These are phyloP conservation scores for Hypericum perforatum DNA, from an alignment of 345 rosid genomes.

Conservation along the genomic window DNA sequence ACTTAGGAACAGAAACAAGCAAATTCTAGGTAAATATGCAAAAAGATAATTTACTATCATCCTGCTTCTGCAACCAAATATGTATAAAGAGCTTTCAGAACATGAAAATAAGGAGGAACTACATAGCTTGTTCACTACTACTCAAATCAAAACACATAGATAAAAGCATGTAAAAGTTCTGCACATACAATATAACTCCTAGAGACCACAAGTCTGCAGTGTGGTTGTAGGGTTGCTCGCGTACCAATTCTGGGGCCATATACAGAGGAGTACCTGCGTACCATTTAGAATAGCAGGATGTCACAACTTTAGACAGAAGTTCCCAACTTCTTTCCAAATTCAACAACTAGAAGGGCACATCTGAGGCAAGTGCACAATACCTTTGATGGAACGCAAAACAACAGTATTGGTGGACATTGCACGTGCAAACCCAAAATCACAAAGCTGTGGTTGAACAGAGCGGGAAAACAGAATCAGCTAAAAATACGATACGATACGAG, in stretches of 20 bases:
- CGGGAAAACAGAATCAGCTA: neutral
- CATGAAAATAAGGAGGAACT: no score
- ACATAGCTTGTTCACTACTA: no score
- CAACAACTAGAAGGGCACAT: neutral
- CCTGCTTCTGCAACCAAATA: no score
- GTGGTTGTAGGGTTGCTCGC: slow-evolving; percentile 97
- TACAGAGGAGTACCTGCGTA: slow-evolving; percentile 80
- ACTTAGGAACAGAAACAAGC: neutral
- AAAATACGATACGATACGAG: no score
- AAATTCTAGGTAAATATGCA: no score
- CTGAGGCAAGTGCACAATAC: slow-evolving; percentile 23
- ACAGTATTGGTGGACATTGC: slow-evolving; percentile 98
- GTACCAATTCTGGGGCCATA: slow-evolving; percentile 97
- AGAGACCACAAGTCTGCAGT: slow-evolving; percentile 98
- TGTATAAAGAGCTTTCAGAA: no score
- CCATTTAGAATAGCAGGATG: slow-evolving; percentile 8
- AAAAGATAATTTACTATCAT: no score
- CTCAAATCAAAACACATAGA: neutral
- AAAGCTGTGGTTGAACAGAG: slow-evolving; percentile 46
- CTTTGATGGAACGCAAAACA: slow-evolving; percentile 91
- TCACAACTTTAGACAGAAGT: neutral
- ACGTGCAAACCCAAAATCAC: slow-evolving; percentile 99
- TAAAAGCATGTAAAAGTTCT: neutral
- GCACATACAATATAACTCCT: slow-evolving; percentile 88
- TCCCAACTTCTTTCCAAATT: no score